These are phyloP conservation scores for Lecanicillium sp. DNA, from an alignment of 2,329 filamentous ascomycete species.

Conservation along the genomic window DNA sequence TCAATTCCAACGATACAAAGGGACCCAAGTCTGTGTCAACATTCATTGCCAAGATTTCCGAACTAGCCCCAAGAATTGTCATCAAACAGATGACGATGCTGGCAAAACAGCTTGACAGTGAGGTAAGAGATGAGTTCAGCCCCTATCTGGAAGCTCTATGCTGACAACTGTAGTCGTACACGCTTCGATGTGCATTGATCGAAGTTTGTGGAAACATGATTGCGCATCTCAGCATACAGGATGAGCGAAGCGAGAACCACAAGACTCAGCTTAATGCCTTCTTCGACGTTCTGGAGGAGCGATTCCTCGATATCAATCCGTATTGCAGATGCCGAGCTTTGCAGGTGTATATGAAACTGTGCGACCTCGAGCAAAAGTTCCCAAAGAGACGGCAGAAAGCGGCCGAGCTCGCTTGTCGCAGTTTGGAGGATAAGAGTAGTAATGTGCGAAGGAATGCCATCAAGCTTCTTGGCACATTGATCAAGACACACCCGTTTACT, in stretches of 20 bases:
- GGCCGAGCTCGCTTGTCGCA: conserved; percentile 79
- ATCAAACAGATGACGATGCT: conserved; percentile 97
- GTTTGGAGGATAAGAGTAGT: conserved; percentile 95
- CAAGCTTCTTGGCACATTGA: conserved; percentile 78
- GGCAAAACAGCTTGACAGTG: conserved; percentile 90
- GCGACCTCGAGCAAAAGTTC: conserved; percentile 92
- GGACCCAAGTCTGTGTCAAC: conserved; percentile 94
- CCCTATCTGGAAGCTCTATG: rapidly evolving
- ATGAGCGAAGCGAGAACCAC: conserved; percentile 85
- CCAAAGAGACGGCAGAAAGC: conserved; percentile 84
- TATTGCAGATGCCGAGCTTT: conserved; percentile 89
- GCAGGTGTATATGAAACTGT: conserved; percentile 87
- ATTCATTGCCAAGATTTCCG: conserved; percentile 89
- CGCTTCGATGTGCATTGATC: conserved; percentile 84
- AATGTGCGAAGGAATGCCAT: conserved; percentile 94
- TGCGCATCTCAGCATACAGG: conserved; percentile 79
- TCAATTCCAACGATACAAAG: conserved; percentile 91
- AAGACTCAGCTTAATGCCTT: conserved; percentile 95
- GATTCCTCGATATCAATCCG: conserved; percentile 93
- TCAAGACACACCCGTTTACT: conserved; percentile 91
- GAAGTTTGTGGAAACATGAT: conserved; percentile 97
- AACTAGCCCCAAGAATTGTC: conserved; percentile 81
- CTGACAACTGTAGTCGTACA: conserved; percentile 62
- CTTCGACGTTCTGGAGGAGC: conserved; percentile 92
- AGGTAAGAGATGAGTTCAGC: conserved; percentile 43